Percentiles rank a stretch among this genome's conserved stretches.
Evolutionary conservation across 1,139 yeast genomes (phyloP).

Genomic region (Kodamaea anthophila): DNA sequence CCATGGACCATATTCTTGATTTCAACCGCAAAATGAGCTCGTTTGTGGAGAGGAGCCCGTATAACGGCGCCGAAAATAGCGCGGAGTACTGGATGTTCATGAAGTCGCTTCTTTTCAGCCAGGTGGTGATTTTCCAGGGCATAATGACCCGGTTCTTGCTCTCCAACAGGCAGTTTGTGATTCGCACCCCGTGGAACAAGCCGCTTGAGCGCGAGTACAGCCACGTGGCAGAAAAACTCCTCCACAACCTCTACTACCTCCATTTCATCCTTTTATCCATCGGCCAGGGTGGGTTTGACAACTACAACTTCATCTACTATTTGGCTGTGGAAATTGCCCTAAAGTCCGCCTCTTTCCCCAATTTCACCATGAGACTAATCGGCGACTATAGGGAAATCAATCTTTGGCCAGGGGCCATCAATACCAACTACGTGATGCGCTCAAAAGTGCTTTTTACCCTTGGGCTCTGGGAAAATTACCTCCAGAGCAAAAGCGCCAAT

Average conservation of each 20-base stretch:
- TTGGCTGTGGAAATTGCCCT: constrained; percentile 42
- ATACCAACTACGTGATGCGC: constrained; percentile 30
- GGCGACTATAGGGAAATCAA: constrained; percentile 35
- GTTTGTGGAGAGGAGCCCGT: constrained; percentile 19
- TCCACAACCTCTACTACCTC: constrained; percentile 45
- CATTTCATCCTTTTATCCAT: constrained; percentile 53
- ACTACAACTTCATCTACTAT: constrained; percentile 59
- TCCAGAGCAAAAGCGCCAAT: constrained; percentile 28
- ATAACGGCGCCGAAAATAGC: constrained; percentile 15
- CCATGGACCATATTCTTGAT: constrained; percentile 16
- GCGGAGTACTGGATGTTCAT: constrained; percentile 30
- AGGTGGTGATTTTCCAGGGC: constrained; percentile 53
- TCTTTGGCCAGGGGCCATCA: constrained; percentile 29
- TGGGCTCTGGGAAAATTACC: constrained; percentile 53
- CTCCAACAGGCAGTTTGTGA: constrained; percentile 11
- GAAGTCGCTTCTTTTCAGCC: constrained; percentile 44
- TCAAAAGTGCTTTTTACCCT: constrained; percentile 52
- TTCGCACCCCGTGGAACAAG: constrained; percentile 6
- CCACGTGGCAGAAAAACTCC: constrained; percentile 29
- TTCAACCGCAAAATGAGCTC: constrained; percentile 24
- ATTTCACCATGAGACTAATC: constrained; percentile 34
- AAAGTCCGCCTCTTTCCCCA: constrained; percentile 28
- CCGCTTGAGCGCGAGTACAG: constrained; percentile 20
- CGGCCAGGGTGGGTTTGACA: constrained; percentile 68
- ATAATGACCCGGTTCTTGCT: constrained; percentile 35